Conservation (phyloP, 352 stramenopile species). For the Pilasporangium apinafurcum region DNA sequence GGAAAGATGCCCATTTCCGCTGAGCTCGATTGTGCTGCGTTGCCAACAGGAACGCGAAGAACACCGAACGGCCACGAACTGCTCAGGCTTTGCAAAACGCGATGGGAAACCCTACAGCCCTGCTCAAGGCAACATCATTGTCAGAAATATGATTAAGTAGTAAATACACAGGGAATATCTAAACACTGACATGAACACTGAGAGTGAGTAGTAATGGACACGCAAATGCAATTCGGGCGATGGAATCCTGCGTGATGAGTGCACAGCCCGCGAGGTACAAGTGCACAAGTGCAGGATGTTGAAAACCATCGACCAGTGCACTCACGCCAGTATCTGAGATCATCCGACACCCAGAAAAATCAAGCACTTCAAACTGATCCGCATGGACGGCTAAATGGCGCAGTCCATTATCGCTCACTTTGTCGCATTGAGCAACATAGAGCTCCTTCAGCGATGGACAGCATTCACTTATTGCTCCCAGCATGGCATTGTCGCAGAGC, state of each 20-base stretch:
- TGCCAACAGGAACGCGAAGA: constrained; percentile 24
- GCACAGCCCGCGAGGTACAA: constrained; percentile 53
- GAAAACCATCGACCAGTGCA: constrained; percentile 49
- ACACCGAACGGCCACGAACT: constrained; percentile 61
- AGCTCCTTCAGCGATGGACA: constrained; percentile 34
- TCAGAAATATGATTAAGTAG: background rate
- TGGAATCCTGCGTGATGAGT: constrained; percentile 53
- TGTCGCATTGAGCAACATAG: constrained; percentile 52
- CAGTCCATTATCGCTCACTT: constrained; percentile 50
- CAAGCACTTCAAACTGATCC: constrained; percentile 56
- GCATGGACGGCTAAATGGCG: constrained; percentile 36
- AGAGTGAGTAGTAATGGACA: constrained; percentile 69
- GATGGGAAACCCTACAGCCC: constrained; percentile 52
- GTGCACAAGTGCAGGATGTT: constrained; percentile 37
- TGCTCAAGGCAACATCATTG: background rate
- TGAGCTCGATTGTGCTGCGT: constrained; percentile 6
- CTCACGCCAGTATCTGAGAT: constrained; percentile 51
- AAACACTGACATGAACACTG: constrained; percentile 28
- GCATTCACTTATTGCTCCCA: constrained; percentile 33
- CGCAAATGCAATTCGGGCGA: constrained; percentile 47
- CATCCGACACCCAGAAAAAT: constrained; percentile 43
- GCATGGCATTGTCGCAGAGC: constrained; percentile 57
- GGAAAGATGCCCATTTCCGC: constrained; percentile 62
- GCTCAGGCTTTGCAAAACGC: constrained; percentile 52
- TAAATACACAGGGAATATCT: background rate